These are phyloP conservation scores for Hanseniaspora meyeri DNA, from an alignment of 805 yeast genomes.

Conservation along the genomic window DNA sequence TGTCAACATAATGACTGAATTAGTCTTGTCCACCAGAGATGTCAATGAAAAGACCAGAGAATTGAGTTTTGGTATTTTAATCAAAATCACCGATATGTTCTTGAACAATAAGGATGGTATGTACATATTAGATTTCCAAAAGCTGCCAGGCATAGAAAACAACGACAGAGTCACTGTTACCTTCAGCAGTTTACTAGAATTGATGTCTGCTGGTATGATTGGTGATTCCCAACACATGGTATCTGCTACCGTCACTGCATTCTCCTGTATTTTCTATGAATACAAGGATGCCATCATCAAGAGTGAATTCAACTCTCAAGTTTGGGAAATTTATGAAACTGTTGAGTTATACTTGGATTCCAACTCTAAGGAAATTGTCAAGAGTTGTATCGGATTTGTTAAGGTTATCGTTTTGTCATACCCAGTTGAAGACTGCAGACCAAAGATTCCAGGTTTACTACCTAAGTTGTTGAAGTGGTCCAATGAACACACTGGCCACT, in stretches of 20 bases:
- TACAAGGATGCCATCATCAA: slow-evolving; percentile 54
- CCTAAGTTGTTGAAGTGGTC: slow-evolving; percentile 79
- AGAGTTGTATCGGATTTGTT: slow-evolving; percentile 85
- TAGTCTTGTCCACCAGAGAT: slow-evolving; percentile 81
- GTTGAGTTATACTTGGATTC: slow-evolving; percentile 84
- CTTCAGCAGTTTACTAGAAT: slow-evolving; percentile 59
- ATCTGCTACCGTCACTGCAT: slow-evolving; percentile 86
- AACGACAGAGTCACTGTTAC: slow-evolving; percentile 26
- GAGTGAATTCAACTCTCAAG: slow-evolving; percentile 30
- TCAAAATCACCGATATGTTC: slow-evolving; percentile 38
- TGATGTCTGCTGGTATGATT: slow-evolving; percentile 92
- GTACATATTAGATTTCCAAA: slow-evolving; percentile 45
- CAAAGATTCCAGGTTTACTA: slow-evolving; percentile 53
- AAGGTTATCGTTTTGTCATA: slow-evolving; percentile 76
- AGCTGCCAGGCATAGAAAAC: slow-evolving; percentile 46
- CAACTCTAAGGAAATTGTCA: slow-evolving; percentile 83
- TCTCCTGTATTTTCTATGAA: slow-evolving; percentile 77
- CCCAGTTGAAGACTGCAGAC: slow-evolving; percentile 62
- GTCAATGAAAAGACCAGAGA: slow-evolving; percentile 85
- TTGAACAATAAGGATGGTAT: slow-evolving; percentile 37
- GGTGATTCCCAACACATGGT: slow-evolving; percentile 93
- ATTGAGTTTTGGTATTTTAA: slow-evolving; percentile 59
- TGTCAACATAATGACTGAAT: slow-evolving; percentile 73
- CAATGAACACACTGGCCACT: slow-evolving; percentile 90
- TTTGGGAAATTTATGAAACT: slow-evolving; percentile 69